Conservation (phyloP, 495 filamentous ascomycete genomes). For the Daldinia vernicosa region DNA sequence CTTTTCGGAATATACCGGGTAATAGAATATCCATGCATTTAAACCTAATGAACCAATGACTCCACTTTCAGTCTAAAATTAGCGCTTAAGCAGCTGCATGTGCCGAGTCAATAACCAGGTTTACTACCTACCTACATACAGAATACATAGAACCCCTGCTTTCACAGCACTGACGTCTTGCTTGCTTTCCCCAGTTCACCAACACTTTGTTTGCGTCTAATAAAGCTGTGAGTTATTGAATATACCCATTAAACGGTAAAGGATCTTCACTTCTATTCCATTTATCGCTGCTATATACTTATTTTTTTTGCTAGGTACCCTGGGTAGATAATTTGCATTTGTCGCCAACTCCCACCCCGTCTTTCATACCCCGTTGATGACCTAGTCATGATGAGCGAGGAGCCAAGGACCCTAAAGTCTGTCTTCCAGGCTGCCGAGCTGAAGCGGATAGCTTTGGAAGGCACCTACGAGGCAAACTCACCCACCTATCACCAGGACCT, state of each 20-base stretch:
- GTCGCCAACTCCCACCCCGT: not conserved
- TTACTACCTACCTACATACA: no score
- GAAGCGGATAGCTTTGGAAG: conserved; percentile 50
- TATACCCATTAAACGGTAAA: not conserved
- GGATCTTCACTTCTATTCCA: not conserved
- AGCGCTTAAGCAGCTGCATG: not conserved
- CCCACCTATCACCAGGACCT: conserved; percentile 73
- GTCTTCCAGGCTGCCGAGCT: conserved; percentile 65
- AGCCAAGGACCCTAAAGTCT: conserved; percentile 54
- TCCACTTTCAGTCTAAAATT: not conserved
- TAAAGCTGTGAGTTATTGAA: not conserved
- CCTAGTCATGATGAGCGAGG: conserved; percentile 38
- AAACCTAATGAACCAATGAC: not conserved
- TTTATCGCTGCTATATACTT: not conserved
- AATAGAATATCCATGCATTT: not conserved
- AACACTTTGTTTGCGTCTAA: not conserved
- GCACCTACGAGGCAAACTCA: conserved; percentile 58
- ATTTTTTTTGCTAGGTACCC: not conserved
- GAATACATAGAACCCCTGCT: not conserved
- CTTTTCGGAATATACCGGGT: not conserved
- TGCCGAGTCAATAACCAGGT: not conserved
- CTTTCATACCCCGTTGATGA: conserved; percentile 5
- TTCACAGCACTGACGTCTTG: not conserved
- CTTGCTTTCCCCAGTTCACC: not conserved
- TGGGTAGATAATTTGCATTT: not conserved